Evolutionary conservation across 345 rosid species (phyloP).

Genomic region (Lumnitzera littorea): DNA sequence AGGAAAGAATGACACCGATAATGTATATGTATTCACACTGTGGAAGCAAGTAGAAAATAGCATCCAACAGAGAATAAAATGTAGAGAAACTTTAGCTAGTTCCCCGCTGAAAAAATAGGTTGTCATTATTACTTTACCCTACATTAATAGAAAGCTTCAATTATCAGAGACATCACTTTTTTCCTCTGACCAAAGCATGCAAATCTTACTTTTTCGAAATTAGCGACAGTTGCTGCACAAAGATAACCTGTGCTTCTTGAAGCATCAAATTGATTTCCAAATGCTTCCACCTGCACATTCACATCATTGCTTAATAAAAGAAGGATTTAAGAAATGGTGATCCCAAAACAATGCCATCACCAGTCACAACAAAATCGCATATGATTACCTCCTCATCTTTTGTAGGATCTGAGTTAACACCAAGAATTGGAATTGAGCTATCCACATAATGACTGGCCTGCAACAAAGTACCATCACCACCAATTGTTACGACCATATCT

Average conservation of each 20-base stretch:
- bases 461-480: conserved; percentile 94
- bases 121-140: background rate
- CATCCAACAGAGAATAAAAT: too few species aligned
- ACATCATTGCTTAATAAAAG: background rate
- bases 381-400: conserved; percentile 49
- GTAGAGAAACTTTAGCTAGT: too few species aligned
- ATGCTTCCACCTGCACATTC: conserved; percentile 49
- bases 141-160: background rate
- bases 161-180: background rate
- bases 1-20: conserved; percentile 1
- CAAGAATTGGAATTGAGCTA: conserved; percentile 70
- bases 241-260: conserved; percentile 80
- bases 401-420: conserved; percentile 92
- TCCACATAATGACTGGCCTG: conserved; percentile 86
- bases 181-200: background rate
- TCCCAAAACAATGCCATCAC: background rate
- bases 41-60: background rate
- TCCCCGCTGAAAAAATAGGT: background rate
- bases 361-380: background rate
- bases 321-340: background rate
- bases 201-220: conserved; percentile 64
- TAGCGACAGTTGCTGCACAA: conserved; percentile 75
- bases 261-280: conserved; percentile 70
- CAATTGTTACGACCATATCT: conserved; percentile 83
- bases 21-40: background rate